phyloP scores from a whole-genome alignment of 2,329 filamentous ascomycete species.

The Fusarium sp. region DNA sequence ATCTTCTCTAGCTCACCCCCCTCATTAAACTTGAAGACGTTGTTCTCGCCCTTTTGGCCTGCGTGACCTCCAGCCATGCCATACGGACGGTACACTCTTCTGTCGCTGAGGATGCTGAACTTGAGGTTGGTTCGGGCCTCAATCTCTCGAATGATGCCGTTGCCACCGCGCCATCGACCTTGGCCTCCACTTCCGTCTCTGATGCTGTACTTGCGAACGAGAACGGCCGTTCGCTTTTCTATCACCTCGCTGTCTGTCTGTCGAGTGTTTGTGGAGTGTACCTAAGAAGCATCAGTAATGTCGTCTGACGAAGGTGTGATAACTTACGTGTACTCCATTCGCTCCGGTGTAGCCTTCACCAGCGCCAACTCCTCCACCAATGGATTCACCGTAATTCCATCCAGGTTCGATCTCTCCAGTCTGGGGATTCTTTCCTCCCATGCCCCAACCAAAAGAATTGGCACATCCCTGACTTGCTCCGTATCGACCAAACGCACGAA shows the following conservation, averaged over 20 bases:
- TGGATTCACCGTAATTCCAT: slow-evolving; percentile 90
- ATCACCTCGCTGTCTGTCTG: slow-evolving; percentile 86
- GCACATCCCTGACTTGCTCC: slow-evolving; percentile 47
- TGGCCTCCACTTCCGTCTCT: slow-evolving; percentile 45
- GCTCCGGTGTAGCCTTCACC: slow-evolving; percentile 79
- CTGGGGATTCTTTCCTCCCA: slow-evolving; percentile 44
- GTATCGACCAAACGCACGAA: slow-evolving; percentile 43
- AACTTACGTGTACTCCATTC: slow-evolving; percentile 74
- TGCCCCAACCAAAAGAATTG: slow-evolving; percentile 51
- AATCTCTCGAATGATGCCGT: slow-evolving; percentile 51
- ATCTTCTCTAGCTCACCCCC: slow-evolving; percentile 37
- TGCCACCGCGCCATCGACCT: slow-evolving; percentile 48
- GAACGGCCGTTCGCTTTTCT: slow-evolving; percentile 50
- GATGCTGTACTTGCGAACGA: slow-evolving; percentile 48
- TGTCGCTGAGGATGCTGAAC: slow-evolving; percentile 51
- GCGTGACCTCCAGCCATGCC: slow-evolving; percentile 49
- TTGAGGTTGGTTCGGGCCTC: slow-evolving; percentile 49
- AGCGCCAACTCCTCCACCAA: slow-evolving; percentile 81
- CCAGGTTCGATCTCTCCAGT: slow-evolving; percentile 59
- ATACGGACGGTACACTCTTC: slow-evolving; percentile 49
- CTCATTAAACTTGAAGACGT: slow-evolving; percentile 44
- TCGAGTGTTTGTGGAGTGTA: slow-evolving; percentile 86
- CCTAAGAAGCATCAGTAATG: slow-evolving; percentile 48
- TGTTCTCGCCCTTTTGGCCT: slow-evolving; percentile 44
- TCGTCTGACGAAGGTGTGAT: slow-evolving; percentile 50